Evolutionary conservation across 2,329 filamentous ascomycete genomes (phyloP), one percentile per base, ranked within the genome.

Genomic region (Leptographium lundbergii): DNA sequence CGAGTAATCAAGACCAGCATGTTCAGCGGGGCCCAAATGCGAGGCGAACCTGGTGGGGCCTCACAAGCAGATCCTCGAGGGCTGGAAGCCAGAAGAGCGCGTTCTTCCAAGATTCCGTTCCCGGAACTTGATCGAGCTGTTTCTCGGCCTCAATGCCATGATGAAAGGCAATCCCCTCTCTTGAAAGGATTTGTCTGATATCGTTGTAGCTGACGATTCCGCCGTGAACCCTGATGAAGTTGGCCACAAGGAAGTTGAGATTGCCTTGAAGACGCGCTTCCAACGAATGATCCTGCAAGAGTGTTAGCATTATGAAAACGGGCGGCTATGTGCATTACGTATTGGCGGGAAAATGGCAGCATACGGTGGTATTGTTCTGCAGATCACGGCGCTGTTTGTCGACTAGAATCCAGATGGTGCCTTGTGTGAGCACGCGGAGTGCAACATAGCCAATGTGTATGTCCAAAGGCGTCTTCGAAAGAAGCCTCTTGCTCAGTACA

Each of bases 361-460:
- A 19, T 51, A 62, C 62, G 7, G 27, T 51, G 2, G 27, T 59
- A 25, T 56, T 61, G 39, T 65, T 65, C 54, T 65, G 57, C 1
- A 13, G n/a, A 7, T 64, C 59, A 1, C 63, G 62, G 34, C 63
- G 63, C n/a, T 61, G 39, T 48, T 65, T 65, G 58, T 65, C 63
- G 19, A 32, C 13, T 3, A 65, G 56, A 10, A 64, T 56, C 59
- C 56, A 61, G 6, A 64, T 36, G 0, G 62, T 58, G n/a, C 63
- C 63, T 32, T 63, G 61, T 2, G 47, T 29, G 9, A 65, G 45
- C 13, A 65, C 39, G 19, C 62, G 61, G 0, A 63, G 57, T 7
- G 61, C 62, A 1, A 65, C 62, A n/a, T 64, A 65, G 3, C 56
- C 58, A 34, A 61, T 50, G 47, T 65, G 62, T 2, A 54, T 60